Percentiles rank a stretch among this genome's conserved stretches.
Evolutionary conservation across 2,329 filamentous ascomycete species (phyloP).

Genomic region (Colletotrichum destructivum): DNA sequence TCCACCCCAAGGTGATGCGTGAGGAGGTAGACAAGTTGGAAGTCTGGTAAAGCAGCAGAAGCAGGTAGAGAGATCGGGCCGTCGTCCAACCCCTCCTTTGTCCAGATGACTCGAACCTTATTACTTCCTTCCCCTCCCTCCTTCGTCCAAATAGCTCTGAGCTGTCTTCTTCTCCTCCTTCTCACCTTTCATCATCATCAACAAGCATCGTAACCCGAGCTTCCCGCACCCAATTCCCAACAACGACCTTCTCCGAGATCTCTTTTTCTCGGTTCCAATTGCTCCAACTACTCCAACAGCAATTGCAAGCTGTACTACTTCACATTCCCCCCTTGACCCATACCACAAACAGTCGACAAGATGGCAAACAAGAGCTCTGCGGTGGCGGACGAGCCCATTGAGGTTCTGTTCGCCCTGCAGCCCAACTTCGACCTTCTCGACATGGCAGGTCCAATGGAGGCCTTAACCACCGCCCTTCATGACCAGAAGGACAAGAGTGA

Average conservation of each 20-base stretch:
- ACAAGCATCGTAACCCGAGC: constrained; percentile 38
- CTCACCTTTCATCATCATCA: constrained; percentile 29
- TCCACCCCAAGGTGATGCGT: constrained; percentile 12
- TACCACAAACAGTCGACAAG: constrained; percentile 52
- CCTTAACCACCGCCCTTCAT: constrained; percentile 66
- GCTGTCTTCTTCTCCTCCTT: constrained; percentile 25
- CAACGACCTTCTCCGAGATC: constrained; percentile 16
- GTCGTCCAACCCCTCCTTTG: constrained; percentile 43
- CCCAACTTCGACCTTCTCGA: constrained; percentile 73
- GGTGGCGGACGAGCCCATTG: constrained; percentile 71
- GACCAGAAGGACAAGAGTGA: constrained; percentile 68
- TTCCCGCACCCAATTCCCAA: constrained; percentile 34
- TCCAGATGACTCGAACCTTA: constrained; percentile 42
- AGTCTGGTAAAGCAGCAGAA: constrained; percentile 6
- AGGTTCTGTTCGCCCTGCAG: constrained; percentile 74
- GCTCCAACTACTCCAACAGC: constrained; percentile 15
- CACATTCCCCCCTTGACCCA: constrained; percentile 24
- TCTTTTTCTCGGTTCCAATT: constrained; percentile 28
- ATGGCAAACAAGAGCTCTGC: constrained; percentile 74
- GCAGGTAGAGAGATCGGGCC: constrained; percentile 19
- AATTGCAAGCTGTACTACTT: constrained; percentile 28
- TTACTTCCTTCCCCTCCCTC: constrained; percentile 44
- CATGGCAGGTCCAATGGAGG: constrained; percentile 70
- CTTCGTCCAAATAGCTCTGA: constrained; percentile 37
- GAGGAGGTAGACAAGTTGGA: constrained; percentile 16